Conservation (phyloP, 768 basidiomycete species). For the Agrocybe pediades region DNA sequence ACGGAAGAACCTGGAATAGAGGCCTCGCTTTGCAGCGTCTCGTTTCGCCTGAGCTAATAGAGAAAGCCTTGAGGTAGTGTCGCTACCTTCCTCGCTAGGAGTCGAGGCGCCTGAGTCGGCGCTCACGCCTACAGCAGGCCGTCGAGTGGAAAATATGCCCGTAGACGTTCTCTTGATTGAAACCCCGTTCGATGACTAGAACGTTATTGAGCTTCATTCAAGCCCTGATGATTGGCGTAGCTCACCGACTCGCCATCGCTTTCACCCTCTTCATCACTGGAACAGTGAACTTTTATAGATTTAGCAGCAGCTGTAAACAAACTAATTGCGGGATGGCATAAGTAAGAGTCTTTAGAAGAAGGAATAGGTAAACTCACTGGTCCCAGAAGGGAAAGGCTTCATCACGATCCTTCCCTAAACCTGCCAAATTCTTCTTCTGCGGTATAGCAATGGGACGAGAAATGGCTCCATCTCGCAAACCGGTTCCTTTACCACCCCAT, state of each 20-base stretch:
- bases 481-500: slow-evolving; percentile 86
- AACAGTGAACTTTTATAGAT: slow-evolving; percentile 73
- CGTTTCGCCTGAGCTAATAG: slow-evolving; percentile 70
- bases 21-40: slow-evolving; percentile 70
- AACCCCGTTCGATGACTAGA: slow-evolving; percentile 13
- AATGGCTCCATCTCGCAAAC: slow-evolving; percentile 83
- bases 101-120: slow-evolving; percentile 47
- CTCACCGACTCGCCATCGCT: slow-evolving; percentile 24
- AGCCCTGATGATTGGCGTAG: background rate
- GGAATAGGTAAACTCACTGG: slow-evolving; percentile 62
- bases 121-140: slow-evolving; percentile 53
- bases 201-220: background rate
- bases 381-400: slow-evolving; percentile 99
- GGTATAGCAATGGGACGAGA: slow-evolving; percentile 74
- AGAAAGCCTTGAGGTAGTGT: slow-evolving; percentile 38
- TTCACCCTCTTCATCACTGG: slow-evolving; percentile 52
- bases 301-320: slow-evolving; percentile 83
- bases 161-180: slow-evolving; percentile 64
- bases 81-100: slow-evolving; percentile 28
- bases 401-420: slow-evolving; percentile 91
- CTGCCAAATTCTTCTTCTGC: slow-evolving; percentile 84
- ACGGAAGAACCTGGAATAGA: slow-evolving; percentile 83
- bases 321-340: slow-evolving; percentile 34
- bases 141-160: slow-evolving; percentile 74
- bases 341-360: background rate